Evolutionary conservation across 1,139 yeast genomes (phyloP), one percentile per base, ranked within the genome.

Genomic region (Yamadazyma friedrichii): DNA sequence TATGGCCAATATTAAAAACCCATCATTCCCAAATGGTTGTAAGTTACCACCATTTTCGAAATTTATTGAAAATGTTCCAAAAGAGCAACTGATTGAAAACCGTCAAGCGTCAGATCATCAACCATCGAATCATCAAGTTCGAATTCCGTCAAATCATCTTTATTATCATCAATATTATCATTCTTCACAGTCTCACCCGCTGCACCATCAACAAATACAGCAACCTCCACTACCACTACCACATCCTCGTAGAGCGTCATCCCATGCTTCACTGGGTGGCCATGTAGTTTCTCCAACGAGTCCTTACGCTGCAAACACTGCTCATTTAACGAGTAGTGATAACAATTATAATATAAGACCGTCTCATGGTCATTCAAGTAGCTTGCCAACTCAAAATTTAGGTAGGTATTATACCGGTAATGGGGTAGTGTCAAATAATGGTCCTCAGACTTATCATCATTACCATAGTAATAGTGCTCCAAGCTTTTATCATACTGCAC

Each of bases 21-120:
- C n/a, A 33, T 28, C 13, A 15, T 8, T 20, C 24, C 24, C 35
- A 20, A 34, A 34, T 16, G 36, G 42, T 2, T n/a, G n/a, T n/a
- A n/a, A n/a, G n/a, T 39, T 47, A 27, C 51, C 51, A 5, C 42
- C 48, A 5, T 46, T 47, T 42, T 44, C 51, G 3, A 44, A 37
- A 27, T 25, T 45, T 29, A 38, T 45, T 15, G 47, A 45, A 26
- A 38, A 26, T 29, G n/a, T 44, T 6, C 35, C 38, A 8, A 15
- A 4, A 8, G 28, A 29, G 16, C 15, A 10, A 11, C 17, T 11
- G 12, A 4, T 25, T 25, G 11, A 9, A 6, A 25, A 25, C 9
- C n/a, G 9, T 25, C 28, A 6, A 25, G 28, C 5, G n/a, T 10
- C 4, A 10, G 12, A 6, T 10, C 28, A 10, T 8, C 28, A 25